Evolutionary conservation across 2,329 filamentous ascomycete species (phyloP).

Genomic region (Raffaelea albimanens): DNA sequence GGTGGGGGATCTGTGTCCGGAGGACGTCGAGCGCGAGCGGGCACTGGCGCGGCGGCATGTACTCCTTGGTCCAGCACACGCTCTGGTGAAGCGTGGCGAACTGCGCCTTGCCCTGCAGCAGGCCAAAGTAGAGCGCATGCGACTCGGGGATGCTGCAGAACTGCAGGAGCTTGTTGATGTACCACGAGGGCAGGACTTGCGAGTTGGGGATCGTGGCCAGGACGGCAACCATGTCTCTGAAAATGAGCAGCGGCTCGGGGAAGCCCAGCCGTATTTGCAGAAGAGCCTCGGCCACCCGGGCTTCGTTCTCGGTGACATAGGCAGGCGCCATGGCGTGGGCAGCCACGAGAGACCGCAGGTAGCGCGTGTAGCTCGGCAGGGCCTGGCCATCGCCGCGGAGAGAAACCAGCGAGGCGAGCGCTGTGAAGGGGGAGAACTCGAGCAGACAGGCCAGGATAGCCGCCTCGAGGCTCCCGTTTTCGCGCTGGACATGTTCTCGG

Average conservation of each 20-base stretch:
- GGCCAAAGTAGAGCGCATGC: background rate
- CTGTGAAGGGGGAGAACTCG: slow-evolving; percentile 2
- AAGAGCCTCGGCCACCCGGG: background rate
- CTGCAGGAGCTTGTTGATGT: slow-evolving; percentile 8
- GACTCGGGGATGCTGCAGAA: slow-evolving; percentile 7
- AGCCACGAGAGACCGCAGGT: slow-evolving; percentile 7
- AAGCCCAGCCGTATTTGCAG: slow-evolving; percentile 2
- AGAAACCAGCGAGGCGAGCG: background rate
- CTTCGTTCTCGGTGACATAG: slow-evolving; percentile 4
- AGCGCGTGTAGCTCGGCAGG: slow-evolving; percentile 2
- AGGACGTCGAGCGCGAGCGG: slow-evolving; percentile 18
- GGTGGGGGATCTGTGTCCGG: slow-evolving; percentile 8
- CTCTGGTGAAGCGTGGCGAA: slow-evolving; percentile 4
- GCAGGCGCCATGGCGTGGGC: slow-evolving; percentile 2
- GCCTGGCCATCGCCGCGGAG: slow-evolving; percentile 4
- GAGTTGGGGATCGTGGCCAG: slow-evolving; percentile 3
- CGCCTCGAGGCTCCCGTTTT: slow-evolving; percentile 3
- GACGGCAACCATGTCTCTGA: slow-evolving; percentile 2
- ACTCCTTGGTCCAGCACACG: slow-evolving; percentile 6
- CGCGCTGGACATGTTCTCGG: slow-evolving; percentile 5
- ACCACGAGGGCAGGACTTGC: slow-evolving; percentile 7
- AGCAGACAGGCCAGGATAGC: slow-evolving; percentile 8
- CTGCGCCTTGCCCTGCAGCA: background rate
- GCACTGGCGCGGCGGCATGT: slow-evolving; percentile 25
- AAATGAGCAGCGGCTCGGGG: slow-evolving; percentile 4